Percentiles rank a stretch among this genome's conserved stretches.
Conservation (phyloP, 192 early-diverging fungal species). For the Haplosporangium gracile region DNA sequence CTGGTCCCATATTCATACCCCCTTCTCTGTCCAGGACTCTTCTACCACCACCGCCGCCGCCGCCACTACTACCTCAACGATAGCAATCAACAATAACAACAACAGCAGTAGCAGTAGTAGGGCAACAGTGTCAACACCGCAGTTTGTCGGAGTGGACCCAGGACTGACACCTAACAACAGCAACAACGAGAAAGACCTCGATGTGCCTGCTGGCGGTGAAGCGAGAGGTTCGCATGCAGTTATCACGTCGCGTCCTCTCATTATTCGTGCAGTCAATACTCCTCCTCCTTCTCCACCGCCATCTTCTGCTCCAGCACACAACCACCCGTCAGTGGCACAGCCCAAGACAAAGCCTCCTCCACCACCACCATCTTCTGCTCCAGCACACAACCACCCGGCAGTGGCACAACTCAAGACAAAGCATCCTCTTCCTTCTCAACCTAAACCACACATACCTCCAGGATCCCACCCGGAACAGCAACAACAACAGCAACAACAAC, state of each 20-base stretch:
- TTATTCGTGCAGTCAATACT: neutral
- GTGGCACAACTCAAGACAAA: too few species aligned
- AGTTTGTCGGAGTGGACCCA: neutral
- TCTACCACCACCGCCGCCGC: neutral
- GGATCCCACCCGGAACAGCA: neutral
- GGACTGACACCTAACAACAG: neutral
- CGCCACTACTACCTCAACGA: neutral
- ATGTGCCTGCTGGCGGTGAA: neutral
- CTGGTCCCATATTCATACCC: neutral
- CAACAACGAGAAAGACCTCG: neutral
- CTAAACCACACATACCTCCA: conserved; percentile 14
- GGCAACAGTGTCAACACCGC: neutral
- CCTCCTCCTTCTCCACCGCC: neutral
- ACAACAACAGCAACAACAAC: neutral
- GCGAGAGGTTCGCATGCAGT: neutral
- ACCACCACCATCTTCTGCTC: neutral
- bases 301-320: neutral
- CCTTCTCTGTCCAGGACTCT: neutral
- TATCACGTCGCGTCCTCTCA: neutral
- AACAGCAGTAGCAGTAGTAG: neutral
- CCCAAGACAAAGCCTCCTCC: neutral
- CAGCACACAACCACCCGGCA: neutral
- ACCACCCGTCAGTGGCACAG: too few species aligned
- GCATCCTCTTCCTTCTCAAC: neutral
- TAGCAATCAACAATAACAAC: neutral